phyloP scores from a whole-genome alignment of 2,329 filamentous ascomycete genomes.

The Claviceps paspali region DNA sequence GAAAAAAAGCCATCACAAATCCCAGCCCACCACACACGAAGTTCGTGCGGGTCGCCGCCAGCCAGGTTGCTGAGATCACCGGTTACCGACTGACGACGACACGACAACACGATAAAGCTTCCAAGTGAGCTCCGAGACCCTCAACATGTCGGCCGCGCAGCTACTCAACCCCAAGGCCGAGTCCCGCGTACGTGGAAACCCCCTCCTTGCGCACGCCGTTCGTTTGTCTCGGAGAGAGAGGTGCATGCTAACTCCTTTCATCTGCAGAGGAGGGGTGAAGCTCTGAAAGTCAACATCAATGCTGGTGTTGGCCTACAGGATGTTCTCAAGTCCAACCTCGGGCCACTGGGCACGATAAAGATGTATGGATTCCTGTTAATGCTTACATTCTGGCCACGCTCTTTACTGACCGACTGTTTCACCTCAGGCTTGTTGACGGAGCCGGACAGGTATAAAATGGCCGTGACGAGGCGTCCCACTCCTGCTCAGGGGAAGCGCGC shows the following conservation, averaged over 20 bases:
- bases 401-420: not conserved
- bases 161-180: conserved; percentile 98
- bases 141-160: conserved; percentile 84
- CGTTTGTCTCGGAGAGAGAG: conserved; percentile 2
- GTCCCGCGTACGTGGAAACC: conserved; percentile 56
- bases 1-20: conserved; percentile 14
- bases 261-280: conserved; percentile 94
- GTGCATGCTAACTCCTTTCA: conserved; percentile 12
- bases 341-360: conserved; percentile 87
- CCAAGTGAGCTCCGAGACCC: conserved; percentile 7
- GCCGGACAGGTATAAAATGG: conserved; percentile 55
- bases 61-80: conserved; percentile 17
- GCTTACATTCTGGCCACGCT: too few species aligned
- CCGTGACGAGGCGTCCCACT: too few species aligned
- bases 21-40: conserved; percentile 13
- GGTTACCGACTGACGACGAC: conserved; percentile 6
- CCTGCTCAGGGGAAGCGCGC: conserved; percentile 11
- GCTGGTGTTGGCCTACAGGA: conserved; percentile 85
- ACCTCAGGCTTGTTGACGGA: conserved; percentile 50
- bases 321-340: conserved; percentile 93
- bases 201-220: not conserved
- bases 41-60: conserved; percentile 14
- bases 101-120: conserved; percentile 4
- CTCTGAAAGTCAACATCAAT: conserved; percentile 89
- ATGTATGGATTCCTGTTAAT: conserved; percentile 41